Percentiles rank a stretch among this genome's conserved stretches.
Evolutionary conservation across 1,139 yeast species (phyloP).

Genomic region (Spathaspora jeffriesii): DNA sequence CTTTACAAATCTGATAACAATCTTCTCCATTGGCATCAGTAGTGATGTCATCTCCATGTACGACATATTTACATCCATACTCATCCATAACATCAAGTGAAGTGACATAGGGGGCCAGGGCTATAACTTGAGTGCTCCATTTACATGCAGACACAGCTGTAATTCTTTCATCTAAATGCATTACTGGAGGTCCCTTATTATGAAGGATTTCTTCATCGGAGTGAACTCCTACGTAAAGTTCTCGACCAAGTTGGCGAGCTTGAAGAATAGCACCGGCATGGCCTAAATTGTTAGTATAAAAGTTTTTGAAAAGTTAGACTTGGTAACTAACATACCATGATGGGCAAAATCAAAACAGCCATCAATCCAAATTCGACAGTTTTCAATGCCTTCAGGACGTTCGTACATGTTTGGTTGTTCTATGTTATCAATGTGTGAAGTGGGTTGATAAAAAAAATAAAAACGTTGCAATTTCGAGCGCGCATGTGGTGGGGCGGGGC

Average conservation of each 20-base stretch:
- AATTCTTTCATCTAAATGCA: constrained; percentile 77
- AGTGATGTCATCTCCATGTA: constrained; percentile 97
- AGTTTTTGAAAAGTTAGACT: too few relatives aligned
- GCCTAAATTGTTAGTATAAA: constrained; percentile 32
- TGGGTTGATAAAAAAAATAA: neutral
- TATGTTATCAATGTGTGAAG: neutral
- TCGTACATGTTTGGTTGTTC: constrained; percentile 28
- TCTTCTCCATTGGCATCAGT: constrained; percentile 95
- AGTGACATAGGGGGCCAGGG: constrained; percentile 94
- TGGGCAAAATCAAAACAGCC: constrained; percentile 98
- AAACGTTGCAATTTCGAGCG: neutral
- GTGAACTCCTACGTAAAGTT: constrained; percentile 86
- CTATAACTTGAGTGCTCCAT: constrained; percentile 78
- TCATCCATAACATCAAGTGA: constrained; percentile 77
- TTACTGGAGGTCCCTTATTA: constrained; percentile 94
- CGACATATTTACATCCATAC: constrained; percentile 81
- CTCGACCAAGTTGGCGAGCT: constrained; percentile 77
- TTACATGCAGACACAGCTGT: constrained; percentile 87
- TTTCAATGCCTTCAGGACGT: constrained; percentile 47
- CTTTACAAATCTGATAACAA: constrained; percentile 83
- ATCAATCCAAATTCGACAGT: constrained; percentile 79
- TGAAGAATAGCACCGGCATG: constrained; percentile 97
- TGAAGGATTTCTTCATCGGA: constrained; percentile 80
- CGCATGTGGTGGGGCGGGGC: neutral
- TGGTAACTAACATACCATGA: constrained; percentile 73